A percentile compares a stretch with the other conserved stretches of the same genome.
Conservation (phyloP, 805 yeast genomes). For the Ogataea minuta region DNA sequence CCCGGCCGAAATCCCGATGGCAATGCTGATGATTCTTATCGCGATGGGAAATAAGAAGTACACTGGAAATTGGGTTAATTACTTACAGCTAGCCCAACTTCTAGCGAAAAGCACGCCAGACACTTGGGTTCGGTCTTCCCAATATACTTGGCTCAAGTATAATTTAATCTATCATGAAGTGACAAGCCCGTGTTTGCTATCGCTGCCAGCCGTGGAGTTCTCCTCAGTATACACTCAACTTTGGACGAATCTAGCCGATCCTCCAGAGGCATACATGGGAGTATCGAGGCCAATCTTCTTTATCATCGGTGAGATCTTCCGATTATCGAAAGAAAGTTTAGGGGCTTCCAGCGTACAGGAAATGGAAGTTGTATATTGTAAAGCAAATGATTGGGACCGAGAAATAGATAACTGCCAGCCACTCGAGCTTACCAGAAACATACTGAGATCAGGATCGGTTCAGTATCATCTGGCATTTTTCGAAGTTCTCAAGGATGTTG, state of each 20-base stretch:
- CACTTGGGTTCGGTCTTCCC: not conserved
- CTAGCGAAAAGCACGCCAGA: conserved; percentile 2
- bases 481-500: conserved; percentile 10
- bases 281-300: conserved; percentile 9
- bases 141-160: conserved; percentile 6
- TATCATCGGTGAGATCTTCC: conserved; percentile 7
- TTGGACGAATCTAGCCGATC: not conserved
- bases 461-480: conserved; percentile 8
- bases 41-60: conserved; percentile 8
- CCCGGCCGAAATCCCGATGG: conserved; percentile 6
- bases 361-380: not conserved
- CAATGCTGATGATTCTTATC: conserved; percentile 3
- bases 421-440: conserved; percentile 5
- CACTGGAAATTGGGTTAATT: conserved; percentile 9
- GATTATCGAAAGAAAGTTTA: conserved; percentile 1
- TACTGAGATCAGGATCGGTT: conserved; percentile 7
- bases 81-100: conserved; percentile 6
- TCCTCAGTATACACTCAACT: not conserved
- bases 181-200: conserved; percentile 7
- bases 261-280: conserved; percentile 12
- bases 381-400: conserved; percentile 1
- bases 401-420: conserved; percentile 6
- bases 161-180: conserved; percentile 10
- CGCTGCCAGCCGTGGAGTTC: not conserved
- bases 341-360: conserved; percentile 1